phyloP scores from a whole-genome alignment of 2,329 filamentous ascomycete genomes.

The Scytalidium sp. region DNA sequence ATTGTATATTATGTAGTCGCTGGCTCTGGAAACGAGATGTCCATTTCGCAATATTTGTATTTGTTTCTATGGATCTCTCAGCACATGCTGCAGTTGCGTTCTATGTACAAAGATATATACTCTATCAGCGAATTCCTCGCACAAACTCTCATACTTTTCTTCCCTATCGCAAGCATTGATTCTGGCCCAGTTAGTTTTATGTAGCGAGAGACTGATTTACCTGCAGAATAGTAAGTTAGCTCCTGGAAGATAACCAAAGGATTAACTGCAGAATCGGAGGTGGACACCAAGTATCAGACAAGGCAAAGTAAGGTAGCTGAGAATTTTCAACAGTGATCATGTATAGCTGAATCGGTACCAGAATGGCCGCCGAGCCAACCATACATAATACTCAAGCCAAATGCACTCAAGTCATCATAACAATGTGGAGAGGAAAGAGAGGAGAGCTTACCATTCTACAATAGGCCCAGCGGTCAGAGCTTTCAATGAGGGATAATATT shows the following conservation, averaged over 20 bases:
- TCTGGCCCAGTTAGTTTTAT: constrained; percentile 46
- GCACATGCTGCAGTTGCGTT: constrained; percentile 26
- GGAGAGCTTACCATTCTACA: constrained; percentile 23
- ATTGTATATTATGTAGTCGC: constrained; percentile 98
- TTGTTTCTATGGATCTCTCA: constrained; percentile 61
- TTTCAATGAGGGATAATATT: constrained; percentile 41
- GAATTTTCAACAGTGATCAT: constrained; percentile 97
- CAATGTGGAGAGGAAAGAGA: constrained; percentile 23
- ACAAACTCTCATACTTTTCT: constrained; percentile 79
- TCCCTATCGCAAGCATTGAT: constrained; percentile 92
- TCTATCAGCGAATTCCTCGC: constrained; percentile 78
- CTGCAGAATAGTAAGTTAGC: constrained; percentile 17
- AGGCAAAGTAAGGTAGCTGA: constrained; percentile 93
- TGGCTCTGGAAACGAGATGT: constrained; percentile 90
- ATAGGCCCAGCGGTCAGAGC: constrained; percentile 21
- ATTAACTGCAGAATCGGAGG: constrained; percentile 10
- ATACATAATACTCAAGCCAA: constrained; percentile 97
- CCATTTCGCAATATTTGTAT: constrained; percentile 91
- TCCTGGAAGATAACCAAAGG: constrained; percentile 15
- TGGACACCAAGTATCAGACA: constrained; percentile 69
- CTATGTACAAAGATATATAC: constrained; percentile 61
- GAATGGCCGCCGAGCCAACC: constrained; percentile 66
- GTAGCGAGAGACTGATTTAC: constrained; percentile 16
- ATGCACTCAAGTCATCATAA: constrained; percentile 99
- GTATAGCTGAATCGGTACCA: constrained; percentile 61